These are phyloP conservation scores for Solanum piurae DNA, from an alignment of 257 asterid genomes.

Conservation along the genomic window DNA sequence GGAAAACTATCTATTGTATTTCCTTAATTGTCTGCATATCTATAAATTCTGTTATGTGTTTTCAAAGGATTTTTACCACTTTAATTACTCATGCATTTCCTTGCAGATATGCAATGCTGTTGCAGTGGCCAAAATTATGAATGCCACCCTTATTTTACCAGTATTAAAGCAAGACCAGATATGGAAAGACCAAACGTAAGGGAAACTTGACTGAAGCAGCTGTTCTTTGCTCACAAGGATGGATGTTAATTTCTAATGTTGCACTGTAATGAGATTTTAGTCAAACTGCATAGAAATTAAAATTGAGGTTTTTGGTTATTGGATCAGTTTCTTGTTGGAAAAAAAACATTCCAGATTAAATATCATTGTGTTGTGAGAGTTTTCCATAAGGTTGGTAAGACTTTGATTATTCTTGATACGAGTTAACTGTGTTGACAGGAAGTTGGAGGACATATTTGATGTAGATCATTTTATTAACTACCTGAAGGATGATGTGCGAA, in stretches of 20 bases:
- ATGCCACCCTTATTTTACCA: slow-evolving; percentile 92
- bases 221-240: background rate
- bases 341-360: background rate
- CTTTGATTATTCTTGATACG: background rate
- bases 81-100: slow-evolving; percentile 1
- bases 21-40: background rate
- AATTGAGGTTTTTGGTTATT: background rate
- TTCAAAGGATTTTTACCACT: background rate
- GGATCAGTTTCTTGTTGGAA: background rate
- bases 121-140: slow-evolving; percentile 96
- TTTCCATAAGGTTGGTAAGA: background rate
- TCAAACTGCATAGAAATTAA: background rate
- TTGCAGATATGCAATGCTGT: slow-evolving; percentile 98
- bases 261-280: background rate
- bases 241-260: background rate
- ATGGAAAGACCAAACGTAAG: slow-evolving; percentile 99
- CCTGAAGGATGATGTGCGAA: slow-evolving; percentile 80
- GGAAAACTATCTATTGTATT: background rate
- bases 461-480: slow-evolving; percentile 94
- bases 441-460: slow-evolving; percentile 94
- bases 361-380: background rate
- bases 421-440: slow-evolving; percentile 44
- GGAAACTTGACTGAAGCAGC: slow-evolving; percentile 18
- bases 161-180: slow-evolving; percentile 99
- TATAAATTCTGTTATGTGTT: background rate